phyloP scores from a whole-genome alignment of 495 filamentous ascomycete species.

The Copromyces sp. region DNA sequence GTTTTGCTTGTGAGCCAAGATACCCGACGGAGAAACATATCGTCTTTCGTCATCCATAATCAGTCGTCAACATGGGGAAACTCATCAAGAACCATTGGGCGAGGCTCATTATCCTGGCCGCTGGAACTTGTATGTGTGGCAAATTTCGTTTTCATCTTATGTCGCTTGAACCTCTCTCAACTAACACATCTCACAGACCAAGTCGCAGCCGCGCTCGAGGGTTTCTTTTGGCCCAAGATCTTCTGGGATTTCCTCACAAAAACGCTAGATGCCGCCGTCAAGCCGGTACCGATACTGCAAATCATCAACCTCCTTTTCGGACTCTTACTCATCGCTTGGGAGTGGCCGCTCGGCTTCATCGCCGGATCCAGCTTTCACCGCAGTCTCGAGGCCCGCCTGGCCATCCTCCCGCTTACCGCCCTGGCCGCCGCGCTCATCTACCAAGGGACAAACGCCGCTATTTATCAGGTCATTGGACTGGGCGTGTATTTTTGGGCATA shows the following conservation, averaged over 20 bases:
- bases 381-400: constrained; percentile 75
- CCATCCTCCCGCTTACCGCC: constrained; percentile 73
- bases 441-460: constrained; percentile 81
- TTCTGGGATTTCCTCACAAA: constrained; percentile 97
- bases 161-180: background rate
- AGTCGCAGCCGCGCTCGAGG: constrained; percentile 69
- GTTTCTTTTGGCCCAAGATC: constrained; percentile 98
- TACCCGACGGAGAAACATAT: constrained; percentile 3
- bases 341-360: constrained; percentile 71
- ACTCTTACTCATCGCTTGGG: constrained; percentile 69
- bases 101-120: constrained; percentile 78
- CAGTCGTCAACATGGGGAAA: constrained; percentile 62
- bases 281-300: constrained; percentile 81
- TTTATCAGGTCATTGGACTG: constrained; percentile 87
- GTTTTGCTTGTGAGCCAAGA: background rate
- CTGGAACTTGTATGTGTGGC: constrained; percentile 61
- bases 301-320: constrained; percentile 91
- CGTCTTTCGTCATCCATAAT: background rate
- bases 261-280: constrained; percentile 76
- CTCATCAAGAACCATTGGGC: constrained; percentile 99
- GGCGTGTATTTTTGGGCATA: constrained; percentile 94
- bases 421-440: constrained; percentile 71
- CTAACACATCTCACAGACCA: constrained; percentile 50
- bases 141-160: background rate
- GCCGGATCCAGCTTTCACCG: constrained; percentile 67